Conservation (phyloP, 106 monocot species). For the Phalaenopsis equestris region DNA sequence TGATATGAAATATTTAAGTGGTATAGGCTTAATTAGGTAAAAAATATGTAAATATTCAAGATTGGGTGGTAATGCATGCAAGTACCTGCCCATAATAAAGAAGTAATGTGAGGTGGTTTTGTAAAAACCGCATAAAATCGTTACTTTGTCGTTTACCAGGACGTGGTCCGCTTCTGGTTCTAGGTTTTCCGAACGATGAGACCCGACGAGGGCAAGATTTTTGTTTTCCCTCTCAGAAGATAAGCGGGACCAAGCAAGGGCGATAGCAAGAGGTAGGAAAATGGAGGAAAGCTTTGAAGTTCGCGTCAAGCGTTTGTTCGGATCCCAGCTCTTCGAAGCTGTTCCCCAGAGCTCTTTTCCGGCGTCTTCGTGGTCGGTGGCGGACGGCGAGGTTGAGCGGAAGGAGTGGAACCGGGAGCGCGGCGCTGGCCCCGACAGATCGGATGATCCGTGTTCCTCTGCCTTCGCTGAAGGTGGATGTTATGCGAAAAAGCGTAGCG, state of each 20-base stretch:
- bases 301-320: conserved; percentile 87
- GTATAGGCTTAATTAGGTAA: too few relatives aligned
- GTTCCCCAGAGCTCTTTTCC: conserved; percentile 79
- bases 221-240: too few relatives aligned
- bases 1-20: too few relatives aligned
- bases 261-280: not conserved
- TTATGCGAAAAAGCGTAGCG: conserved; percentile 22
- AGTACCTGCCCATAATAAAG: too few relatives aligned
- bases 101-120: too few relatives aligned
- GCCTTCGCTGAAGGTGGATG: conserved; percentile 51
- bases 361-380: conserved; percentile 74
- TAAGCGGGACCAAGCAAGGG: not conserved
- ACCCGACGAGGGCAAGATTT: too few relatives aligned
- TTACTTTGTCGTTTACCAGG: too few relatives aligned
- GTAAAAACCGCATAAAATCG: too few relatives aligned
- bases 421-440: conserved; percentile 31
- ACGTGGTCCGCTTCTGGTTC: too few relatives aligned
- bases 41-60: too few relatives aligned
- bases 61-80: too few relatives aligned
- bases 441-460: conserved; percentile 53
- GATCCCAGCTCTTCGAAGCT: conserved; percentile 57
- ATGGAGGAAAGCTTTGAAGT: conserved; percentile 74
- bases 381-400: conserved; percentile 78
- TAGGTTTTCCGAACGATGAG: too few relatives aligned
- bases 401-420: conserved; percentile 61